Percentiles rank a stretch among this genome's conserved stretches.
phyloP scores from a whole-genome alignment of 768 basidiomycete species.

The Pleurotus sapidus region DNA sequence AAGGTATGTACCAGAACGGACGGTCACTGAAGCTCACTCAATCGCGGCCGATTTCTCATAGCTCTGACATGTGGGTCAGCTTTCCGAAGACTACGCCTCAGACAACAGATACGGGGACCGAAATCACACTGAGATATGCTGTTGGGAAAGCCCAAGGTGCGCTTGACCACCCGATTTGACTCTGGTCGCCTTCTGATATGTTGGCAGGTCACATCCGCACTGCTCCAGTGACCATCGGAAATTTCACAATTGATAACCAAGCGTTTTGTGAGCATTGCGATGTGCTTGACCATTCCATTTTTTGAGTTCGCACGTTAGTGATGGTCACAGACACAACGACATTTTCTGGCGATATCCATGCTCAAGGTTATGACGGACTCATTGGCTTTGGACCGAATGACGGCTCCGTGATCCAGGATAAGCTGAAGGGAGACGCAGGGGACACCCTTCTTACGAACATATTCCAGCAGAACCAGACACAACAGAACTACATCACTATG shows the following conservation, averaged over 20 bases:
- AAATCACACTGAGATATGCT: slow-evolving; percentile 61
- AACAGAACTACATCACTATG: slow-evolving; percentile 66
- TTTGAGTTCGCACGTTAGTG: slow-evolving; percentile 35
- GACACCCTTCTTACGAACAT: slow-evolving; percentile 63
- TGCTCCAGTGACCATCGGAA: slow-evolving; percentile 51
- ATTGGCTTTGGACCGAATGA: slow-evolving; percentile 78
- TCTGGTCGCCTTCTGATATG: neutral
- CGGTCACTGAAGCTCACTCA: neutral
- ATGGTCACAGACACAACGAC: slow-evolving; percentile 59
- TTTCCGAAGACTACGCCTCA: slow-evolving; percentile 43
- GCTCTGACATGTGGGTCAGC: slow-evolving; percentile 76
- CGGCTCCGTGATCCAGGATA: slow-evolving; percentile 61
- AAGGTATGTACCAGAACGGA: slow-evolving; percentile 41
- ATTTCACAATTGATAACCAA: slow-evolving; percentile 57
- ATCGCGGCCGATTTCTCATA: slow-evolving; percentile 18
- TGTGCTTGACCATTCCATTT: neutral
- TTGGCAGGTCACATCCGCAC: slow-evolving; percentile 54
- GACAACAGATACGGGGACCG: slow-evolving; percentile 53
- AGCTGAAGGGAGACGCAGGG: slow-evolving; percentile 41
- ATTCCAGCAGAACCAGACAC: slow-evolving; percentile 55
- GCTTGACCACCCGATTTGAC: slow-evolving; percentile 8
- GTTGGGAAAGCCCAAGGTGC: slow-evolving; percentile 64
- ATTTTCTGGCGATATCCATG: slow-evolving; percentile 58
- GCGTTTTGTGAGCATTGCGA: slow-evolving; percentile 52
- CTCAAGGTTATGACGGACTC: slow-evolving; percentile 68